Evolutionary conservation across 179 eudicot genomes (phyloP).

Genomic region (Nepenthes alata): DNA sequence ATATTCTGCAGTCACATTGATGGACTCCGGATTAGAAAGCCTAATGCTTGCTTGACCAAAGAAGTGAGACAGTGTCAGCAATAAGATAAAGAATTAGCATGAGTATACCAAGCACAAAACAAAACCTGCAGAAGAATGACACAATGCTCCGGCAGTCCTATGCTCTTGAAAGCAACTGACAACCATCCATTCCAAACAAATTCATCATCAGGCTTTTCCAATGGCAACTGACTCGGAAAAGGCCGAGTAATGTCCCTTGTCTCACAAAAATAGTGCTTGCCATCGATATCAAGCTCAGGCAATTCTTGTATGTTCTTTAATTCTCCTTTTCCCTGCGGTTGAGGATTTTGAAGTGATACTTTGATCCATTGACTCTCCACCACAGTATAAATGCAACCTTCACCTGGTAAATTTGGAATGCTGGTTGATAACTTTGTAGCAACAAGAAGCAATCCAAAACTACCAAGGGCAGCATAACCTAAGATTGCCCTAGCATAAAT

Average conservation of each 20-base stretch:
- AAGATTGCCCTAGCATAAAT: slow-evolving; percentile 70
- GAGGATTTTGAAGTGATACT: slow-evolving; percentile 74
- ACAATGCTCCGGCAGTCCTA: slow-evolving; percentile 82
- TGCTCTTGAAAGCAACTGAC: slow-evolving; percentile 61
- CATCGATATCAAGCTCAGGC: slow-evolving; percentile 82
- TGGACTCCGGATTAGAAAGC: no score
- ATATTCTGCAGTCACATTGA: no score
- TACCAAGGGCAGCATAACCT: slow-evolving; percentile 87
- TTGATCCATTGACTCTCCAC: slow-evolving; percentile 86
- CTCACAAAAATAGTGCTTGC: slow-evolving; percentile 90
- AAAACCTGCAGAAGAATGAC: slow-evolving; percentile 83
- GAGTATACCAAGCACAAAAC: slow-evolving; percentile 15
- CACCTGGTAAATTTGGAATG: slow-evolving; percentile 75
- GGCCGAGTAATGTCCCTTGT: slow-evolving; percentile 84
- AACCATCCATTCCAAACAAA: slow-evolving; percentile 96
- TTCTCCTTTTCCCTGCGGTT: slow-evolving; percentile 85
- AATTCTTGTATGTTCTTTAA: slow-evolving; percentile 66
- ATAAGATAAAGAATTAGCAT: slow-evolving; percentile 1
- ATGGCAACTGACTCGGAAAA: slow-evolving; percentile 73
- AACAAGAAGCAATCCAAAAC: slow-evolving; percentile 62
- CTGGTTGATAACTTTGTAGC: slow-evolving; percentile 74
- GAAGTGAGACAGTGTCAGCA: background rate
- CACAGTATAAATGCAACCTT: slow-evolving; percentile 75
- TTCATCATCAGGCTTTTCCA: slow-evolving; percentile 81
- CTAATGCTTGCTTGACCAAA: background rate